These are phyloP conservation scores for Plantago ovata DNA, from an alignment of 257 asterid genomes.

Conservation along the genomic window DNA sequence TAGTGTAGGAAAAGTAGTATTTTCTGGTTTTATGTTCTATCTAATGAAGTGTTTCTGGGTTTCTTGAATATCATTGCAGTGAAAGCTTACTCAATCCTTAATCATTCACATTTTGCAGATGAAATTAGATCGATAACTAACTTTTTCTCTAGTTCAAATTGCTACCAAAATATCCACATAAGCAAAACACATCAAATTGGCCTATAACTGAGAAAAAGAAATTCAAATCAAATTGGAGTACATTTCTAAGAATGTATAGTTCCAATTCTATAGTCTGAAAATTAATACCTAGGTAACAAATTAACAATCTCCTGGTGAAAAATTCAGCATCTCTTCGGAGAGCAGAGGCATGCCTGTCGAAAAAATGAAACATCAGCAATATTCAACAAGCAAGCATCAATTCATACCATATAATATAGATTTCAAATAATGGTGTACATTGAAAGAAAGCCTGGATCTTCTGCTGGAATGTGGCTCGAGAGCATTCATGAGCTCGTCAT, in stretches of 20 bases:
- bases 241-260: too few relatives aligned
- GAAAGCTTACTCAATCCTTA: too few relatives aligned
- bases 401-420: background rate
- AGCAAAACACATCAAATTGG: too few relatives aligned
- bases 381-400: background rate
- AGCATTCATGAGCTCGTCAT: slow-evolving; percentile 42
- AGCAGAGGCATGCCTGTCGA: slow-evolving; percentile 74
- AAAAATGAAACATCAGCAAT: background rate
- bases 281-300: too few relatives aligned
- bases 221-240: too few relatives aligned
- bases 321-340: slow-evolving; percentile 57
- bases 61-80: background rate
- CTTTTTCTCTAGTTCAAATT: too few relatives aligned
- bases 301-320: too few relatives aligned
- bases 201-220: too few relatives aligned
- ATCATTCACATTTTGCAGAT: too few relatives aligned
- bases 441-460: slow-evolving; percentile 47
- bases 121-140: too few relatives aligned
- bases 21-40: background rate
- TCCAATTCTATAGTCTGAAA: too few relatives aligned
- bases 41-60: background rate
- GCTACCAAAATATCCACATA: too few relatives aligned
- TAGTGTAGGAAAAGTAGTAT: background rate
- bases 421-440: slow-evolving; percentile 30
- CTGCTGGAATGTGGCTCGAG: slow-evolving; percentile 38